phyloP scores from a whole-genome alignment of 2,329 filamentous ascomycete species.

The Fusarium nanum region DNA sequence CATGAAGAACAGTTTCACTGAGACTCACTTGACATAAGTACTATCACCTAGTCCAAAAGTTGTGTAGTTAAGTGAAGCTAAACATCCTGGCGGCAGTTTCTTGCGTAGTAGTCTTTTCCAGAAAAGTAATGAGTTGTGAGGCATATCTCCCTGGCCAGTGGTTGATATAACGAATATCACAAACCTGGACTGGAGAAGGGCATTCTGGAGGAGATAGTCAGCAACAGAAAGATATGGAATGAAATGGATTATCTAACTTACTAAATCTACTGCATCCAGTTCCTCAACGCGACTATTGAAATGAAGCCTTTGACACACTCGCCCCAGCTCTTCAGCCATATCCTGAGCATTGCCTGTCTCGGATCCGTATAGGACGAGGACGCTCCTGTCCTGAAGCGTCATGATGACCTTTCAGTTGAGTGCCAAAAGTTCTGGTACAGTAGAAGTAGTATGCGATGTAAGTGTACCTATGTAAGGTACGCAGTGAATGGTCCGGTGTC shows the following conservation, averaged over 20 bases:
- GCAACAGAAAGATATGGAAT: not conserved
- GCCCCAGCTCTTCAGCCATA: conserved; percentile 84
- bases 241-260: conserved; percentile 58
- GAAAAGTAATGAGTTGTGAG: conserved; percentile 81
- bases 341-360: conserved; percentile 97
- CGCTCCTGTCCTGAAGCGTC: conserved; percentile 52
- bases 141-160: conserved; percentile 93
- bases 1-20: not conserved
- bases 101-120: conserved; percentile 88
- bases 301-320: conserved; percentile 78
- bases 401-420: conserved; percentile 27
- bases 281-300: conserved; percentile 82
- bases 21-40: conserved; percentile 84
- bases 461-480: not conserved
- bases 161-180: conserved; percentile 89
- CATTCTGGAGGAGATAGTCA: conserved; percentile 55
- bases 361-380: conserved; percentile 88
- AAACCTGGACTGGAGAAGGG: conserved; percentile 64
- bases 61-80: conserved; percentile 78
- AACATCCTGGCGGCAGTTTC: conserved; percentile 76
- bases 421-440: not conserved
- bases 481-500: conserved; percentile 9
- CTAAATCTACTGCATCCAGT: conserved; percentile 80
- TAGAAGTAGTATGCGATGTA: not conserved
- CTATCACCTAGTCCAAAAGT: conserved; percentile 94